phyloP scores from a whole-genome alignment of 1,284 basidiomycete genomes.

The Cerrena zonata region DNA sequence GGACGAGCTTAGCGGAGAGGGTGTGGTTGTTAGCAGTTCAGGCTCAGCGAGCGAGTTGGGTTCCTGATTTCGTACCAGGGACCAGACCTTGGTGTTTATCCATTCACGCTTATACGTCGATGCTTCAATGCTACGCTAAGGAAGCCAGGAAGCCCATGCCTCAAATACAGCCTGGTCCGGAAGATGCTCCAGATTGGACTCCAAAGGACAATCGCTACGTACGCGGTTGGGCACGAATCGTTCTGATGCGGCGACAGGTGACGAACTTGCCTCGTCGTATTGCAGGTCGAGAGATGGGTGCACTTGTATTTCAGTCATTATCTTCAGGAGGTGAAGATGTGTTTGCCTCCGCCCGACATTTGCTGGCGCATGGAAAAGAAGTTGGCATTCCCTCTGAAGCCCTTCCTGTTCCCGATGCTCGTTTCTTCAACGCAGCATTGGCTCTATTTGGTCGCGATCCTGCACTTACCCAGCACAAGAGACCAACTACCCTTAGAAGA shows the following conservation, averaged over 20 bases:
- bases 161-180: conserved; percentile 2
- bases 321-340: conserved; percentile 30
- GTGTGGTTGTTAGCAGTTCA: conserved; percentile 57
- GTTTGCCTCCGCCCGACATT: conserved; percentile 20
- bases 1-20: conserved; percentile 52
- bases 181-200: conserved; percentile 12
- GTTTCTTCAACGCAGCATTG: conserved; percentile 64
- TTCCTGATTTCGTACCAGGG: conserved; percentile 18
- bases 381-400: conserved; percentile 13
- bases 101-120: conserved; percentile 62
- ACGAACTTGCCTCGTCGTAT: conserved; percentile 21
- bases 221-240: conserved; percentile 35
- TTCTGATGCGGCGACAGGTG: conserved; percentile 18
- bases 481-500: conserved; percentile 24
- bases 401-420: conserved; percentile 48
- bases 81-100: conserved; percentile 56
- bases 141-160: conserved; percentile 35
- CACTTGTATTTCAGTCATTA: conserved; percentile 34
- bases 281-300: conserved; percentile 25
- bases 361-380: conserved; percentile 4
- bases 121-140: conserved; percentile 58
- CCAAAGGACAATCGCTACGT: conserved; percentile 20
- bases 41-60: conserved; percentile 52
- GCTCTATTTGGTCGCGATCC: conserved; percentile 38
- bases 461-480: conserved; percentile 8